Evolutionary conservation across 2,329 filamentous ascomycete genomes (phyloP), one percentile per base, ranked within the genome.

Genomic region (Trichoderma polysporum): DNA sequence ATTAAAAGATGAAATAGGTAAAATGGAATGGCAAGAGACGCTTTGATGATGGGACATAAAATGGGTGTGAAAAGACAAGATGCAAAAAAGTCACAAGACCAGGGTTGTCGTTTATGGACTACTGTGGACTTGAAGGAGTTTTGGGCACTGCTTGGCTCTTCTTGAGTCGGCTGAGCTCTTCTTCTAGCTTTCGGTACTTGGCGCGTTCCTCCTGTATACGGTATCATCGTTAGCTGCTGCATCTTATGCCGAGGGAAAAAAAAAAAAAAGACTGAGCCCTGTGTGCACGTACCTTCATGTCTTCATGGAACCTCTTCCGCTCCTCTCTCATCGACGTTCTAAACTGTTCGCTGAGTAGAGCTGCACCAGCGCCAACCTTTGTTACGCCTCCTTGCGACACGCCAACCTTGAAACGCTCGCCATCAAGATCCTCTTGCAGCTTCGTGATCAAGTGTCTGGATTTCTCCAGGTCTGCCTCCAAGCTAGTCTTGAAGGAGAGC

Each of bases 321-420:
- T 86, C 84, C 73, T 85, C 83, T 71, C 84, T 82, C 84, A 86
- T 85, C 25, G 83, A 85, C 8, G 81, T 77, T 56, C 84, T 76
- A 77, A 86, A 86, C 75, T 86, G 84, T 76, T 86, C 84, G 73
- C 84, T 86, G 69, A 86, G 78, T 80, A 85, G 80, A 9, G 79
- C 79, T 13, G 84, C 84, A 2, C 84, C 84, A 0, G 79, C 78
- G 6, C 82, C 78, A 3, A 75, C 70, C 62, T 76, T 76, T 7
- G 73, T 75, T 2, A 75, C 73, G 17, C 75, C 76, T 17, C 74
- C 77, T 13, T 73, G 73, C 2, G 74, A 77, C 6, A 75, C 73
- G 17, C 72, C 73, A n/a, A 76, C 80, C 77, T 79, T 83, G 69
- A 86, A 78, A 65, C 79, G 77, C 75, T 84, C 83, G 37, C 75